Evolutionary conservation across 495 filamentous ascomycete species (phyloP), one percentile per base, ranked within the genome.

Genomic region (Filosporella fistucella): DNA sequence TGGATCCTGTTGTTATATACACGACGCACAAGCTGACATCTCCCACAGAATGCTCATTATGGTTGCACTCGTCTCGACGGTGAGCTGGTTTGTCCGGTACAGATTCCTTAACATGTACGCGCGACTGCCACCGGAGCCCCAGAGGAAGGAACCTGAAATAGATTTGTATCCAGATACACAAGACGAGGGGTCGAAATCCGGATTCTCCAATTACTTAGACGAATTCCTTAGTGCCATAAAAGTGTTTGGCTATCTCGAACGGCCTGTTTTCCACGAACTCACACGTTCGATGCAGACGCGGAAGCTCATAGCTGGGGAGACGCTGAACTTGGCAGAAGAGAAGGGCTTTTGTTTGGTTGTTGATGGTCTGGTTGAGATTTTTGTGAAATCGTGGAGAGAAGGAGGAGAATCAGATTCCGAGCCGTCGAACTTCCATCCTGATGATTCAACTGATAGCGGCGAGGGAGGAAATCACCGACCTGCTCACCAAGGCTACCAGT

Each of bases 151-250:
- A 66, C 89, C 91, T 1, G 85, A 95, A 48, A 77, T 98, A 58
- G 94, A 98, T 58, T 72, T 97, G 14, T 97, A 96, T 61, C 89
- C 94, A 13, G 91, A 95, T 60, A 78, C 84, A 5, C 89, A 91
- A 60, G 91, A 96, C 50, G 86, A 87, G 24, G 88, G 90, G 45
- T 83, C 84, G 18, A 97, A 97, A 64, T 79, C 89, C 1, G 93
- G 94, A 2, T 76, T 98, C 22, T 81, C 89, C 17, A 97, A 88
- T 62, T 98, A 98, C 64, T 76, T 98, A 11, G 93, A 98, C 63
- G 94, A 98, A 67, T 98, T 97, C 55, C 72, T 98, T 12, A 96
- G 89, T 65, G 93, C 93, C n/a, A 97, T 98, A 63, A 97, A 96
- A 61, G 91, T 98, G 34, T 98, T 98, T 69, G 93, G 93, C 2